phyloP scores from a whole-genome alignment of 2,329 filamentous ascomycete species.

The Colletotrichum truncatum region DNA sequence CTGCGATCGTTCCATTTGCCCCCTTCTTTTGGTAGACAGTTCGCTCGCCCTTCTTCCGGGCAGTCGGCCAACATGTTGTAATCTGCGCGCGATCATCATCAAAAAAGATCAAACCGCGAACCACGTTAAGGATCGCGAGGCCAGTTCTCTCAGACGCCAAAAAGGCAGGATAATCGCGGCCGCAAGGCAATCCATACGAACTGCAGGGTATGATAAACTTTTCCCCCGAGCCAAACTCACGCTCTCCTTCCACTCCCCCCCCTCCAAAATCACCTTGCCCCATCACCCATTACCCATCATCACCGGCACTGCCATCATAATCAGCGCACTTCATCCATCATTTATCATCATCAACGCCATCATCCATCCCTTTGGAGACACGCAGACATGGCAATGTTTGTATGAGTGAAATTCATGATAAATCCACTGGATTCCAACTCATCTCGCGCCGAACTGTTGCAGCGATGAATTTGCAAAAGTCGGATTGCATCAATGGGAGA shows the following conservation, averaged over 20 bases:
- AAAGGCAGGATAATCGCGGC: slow-evolving; percentile 8
- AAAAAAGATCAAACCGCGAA: slow-evolving; percentile 19
- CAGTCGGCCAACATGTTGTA: slow-evolving; percentile 26
- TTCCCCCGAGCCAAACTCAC: slow-evolving; percentile 26
- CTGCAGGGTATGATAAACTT: slow-evolving; percentile 31
- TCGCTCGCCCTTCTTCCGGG: slow-evolving; percentile 9
- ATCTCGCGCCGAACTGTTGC: slow-evolving; percentile 24
- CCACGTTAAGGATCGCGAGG: slow-evolving; percentile 28
- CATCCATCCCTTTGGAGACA: slow-evolving; percentile 5
- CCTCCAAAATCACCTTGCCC: neutral
- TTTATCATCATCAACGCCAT: slow-evolving; percentile 1
- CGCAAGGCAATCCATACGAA: slow-evolving; percentile 7
- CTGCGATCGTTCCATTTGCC: slow-evolving; percentile 22
- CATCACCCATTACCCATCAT: neutral
- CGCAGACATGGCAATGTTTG: slow-evolving; percentile 25
- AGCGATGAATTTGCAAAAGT: slow-evolving; percentile 32
- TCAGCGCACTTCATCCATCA: slow-evolving; percentile 9
- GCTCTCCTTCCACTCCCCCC: neutral
- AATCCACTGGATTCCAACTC: slow-evolving; percentile 25
- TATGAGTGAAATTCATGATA: slow-evolving; percentile 30
- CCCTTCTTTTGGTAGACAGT: slow-evolving; percentile 26
- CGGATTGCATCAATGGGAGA: slow-evolving; percentile 22
- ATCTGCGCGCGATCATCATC: slow-evolving; percentile 21
- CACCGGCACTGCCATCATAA: slow-evolving; percentile 3
- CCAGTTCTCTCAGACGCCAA: neutral